Conservation (phyloP, 768 basidiomycete genomes). For the Cantharellus anzutake region DNA sequence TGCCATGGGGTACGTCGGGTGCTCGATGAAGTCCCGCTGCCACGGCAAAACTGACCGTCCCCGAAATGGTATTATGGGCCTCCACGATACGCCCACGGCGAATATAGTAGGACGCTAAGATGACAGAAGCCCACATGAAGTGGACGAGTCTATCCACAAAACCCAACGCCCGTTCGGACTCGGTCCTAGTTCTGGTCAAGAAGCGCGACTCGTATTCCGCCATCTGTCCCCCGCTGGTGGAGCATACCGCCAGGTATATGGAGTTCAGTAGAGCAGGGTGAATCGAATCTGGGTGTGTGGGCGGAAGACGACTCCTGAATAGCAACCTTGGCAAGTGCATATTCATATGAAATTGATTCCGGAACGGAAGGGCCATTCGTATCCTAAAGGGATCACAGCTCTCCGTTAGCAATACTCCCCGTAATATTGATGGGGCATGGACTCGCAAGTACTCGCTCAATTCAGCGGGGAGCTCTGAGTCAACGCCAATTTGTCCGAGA, state of each 20-base stretch:
- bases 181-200: not conserved
- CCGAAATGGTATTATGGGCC: not conserved
- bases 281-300: not conserved
- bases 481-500: too few relatives aligned
- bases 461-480: too few relatives aligned
- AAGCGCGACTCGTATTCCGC: slow-evolving; percentile 3
- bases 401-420: too few relatives aligned
- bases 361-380: not conserved
- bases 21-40: not conserved
- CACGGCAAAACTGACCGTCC: not conserved
- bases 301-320: not conserved
- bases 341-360: not conserved
- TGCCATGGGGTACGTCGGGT: too few relatives aligned
- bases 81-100: slow-evolving; percentile 4
- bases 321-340: not conserved
- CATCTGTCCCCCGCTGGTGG: not conserved
- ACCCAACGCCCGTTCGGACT: slow-evolving; percentile 1
- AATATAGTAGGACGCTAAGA: slow-evolving; percentile 4
- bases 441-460: too few relatives aligned
- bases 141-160: slow-evolving; percentile 3
- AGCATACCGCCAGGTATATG: slow-evolving; percentile 5
- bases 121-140: slow-evolving; percentile 3
- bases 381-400: not conserved
- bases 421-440: too few relatives aligned
- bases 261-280: slow-evolving; percentile 8